Evolutionary conservation across 2,329 filamentous ascomycete species (phyloP).

Genomic region (Tolypocladium amazonense): DNA sequence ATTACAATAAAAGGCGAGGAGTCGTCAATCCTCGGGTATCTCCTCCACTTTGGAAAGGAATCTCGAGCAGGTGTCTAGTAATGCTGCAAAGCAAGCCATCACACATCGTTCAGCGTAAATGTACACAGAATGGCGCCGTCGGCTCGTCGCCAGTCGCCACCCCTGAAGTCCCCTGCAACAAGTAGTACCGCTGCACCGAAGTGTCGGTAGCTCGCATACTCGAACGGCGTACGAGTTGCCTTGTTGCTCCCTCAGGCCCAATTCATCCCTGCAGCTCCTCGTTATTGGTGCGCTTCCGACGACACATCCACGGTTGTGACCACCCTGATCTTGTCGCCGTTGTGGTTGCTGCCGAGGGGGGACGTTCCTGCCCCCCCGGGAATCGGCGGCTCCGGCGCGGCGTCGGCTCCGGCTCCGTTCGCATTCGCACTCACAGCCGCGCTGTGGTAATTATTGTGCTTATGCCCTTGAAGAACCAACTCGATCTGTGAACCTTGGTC

Average conservation of each 20-base stretch:
- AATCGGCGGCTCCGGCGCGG: slow-evolving; percentile 2
- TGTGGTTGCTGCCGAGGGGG: neutral
- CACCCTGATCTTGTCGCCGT: slow-evolving; percentile 14
- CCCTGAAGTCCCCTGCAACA: neutral
- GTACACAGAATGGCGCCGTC: neutral
- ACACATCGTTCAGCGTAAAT: neutral
- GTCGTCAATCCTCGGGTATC: neutral
- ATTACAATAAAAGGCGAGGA: neutral
- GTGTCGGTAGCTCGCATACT: neutral
- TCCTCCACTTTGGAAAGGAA: neutral
- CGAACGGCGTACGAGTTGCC: neutral
- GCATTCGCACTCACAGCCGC: slow-evolving; percentile 7
- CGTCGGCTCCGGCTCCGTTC: neutral
- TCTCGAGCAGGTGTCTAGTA: neutral
- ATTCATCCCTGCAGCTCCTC: neutral
- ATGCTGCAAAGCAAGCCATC: neutral
- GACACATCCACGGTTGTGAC: slow-evolving; percentile 17
- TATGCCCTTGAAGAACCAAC: slow-evolving; percentile 10
- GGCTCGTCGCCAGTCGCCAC: neutral
- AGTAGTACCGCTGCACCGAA: neutral
- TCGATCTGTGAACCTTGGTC: slow-evolving; percentile 19
- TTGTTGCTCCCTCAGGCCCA: neutral
- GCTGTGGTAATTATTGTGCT: slow-evolving; percentile 4
- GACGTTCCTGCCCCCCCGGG: slow-evolving; percentile 1
- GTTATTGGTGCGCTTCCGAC: slow-evolving; percentile 1